Evolutionary conservation across 257 asterid species (phyloP).

Genomic region (Solanum chmielewskii): DNA sequence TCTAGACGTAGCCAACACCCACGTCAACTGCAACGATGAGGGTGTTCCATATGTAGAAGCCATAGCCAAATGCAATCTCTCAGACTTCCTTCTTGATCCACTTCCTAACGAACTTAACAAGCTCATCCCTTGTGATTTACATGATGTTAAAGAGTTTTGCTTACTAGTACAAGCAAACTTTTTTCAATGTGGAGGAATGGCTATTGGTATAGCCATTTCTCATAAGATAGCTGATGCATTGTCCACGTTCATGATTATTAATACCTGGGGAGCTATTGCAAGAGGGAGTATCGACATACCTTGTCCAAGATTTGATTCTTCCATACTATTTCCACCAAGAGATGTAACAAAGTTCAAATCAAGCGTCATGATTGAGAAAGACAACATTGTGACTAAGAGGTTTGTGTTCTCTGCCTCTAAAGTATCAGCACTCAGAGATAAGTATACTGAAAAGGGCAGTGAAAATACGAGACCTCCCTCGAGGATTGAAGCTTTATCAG

Average conservation of each 20-base stretch:
- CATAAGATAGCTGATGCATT: constrained; percentile 36
- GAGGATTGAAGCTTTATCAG: constrained; percentile 27
- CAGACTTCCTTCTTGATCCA: constrained; percentile 5
- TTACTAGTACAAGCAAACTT: constrained; percentile 13
- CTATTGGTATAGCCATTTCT: constrained; percentile 18
- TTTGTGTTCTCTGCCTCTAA: constrained; percentile 23
- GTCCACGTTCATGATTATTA: constrained; percentile 12
- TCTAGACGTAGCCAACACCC: constrained; percentile 2
- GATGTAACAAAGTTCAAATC: constrained; percentile 8
- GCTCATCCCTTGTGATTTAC: constrained; percentile 22
- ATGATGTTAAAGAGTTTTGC: constrained; percentile 7
- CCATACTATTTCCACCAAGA: constrained; percentile 28
- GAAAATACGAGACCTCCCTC: constrained; percentile 7
- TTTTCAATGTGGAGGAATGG: constrained; percentile 33
- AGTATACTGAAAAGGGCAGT: constrained; percentile 10
- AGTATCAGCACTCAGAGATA: constrained; percentile 14
- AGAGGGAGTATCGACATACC: background rate
- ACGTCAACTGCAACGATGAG: constrained; percentile 30
- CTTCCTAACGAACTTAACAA: constrained; percentile 14
- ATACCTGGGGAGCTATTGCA: constrained; percentile 31
- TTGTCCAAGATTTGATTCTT: constrained; percentile 17
- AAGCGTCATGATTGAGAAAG: constrained; percentile 8
- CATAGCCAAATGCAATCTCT: constrained; percentile 17
- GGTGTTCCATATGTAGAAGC: constrained; percentile 31
- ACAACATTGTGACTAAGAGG: constrained; percentile 18